Conservation (phyloP, 768 basidiomycete genomes). For the Suillus luteus region DNA sequence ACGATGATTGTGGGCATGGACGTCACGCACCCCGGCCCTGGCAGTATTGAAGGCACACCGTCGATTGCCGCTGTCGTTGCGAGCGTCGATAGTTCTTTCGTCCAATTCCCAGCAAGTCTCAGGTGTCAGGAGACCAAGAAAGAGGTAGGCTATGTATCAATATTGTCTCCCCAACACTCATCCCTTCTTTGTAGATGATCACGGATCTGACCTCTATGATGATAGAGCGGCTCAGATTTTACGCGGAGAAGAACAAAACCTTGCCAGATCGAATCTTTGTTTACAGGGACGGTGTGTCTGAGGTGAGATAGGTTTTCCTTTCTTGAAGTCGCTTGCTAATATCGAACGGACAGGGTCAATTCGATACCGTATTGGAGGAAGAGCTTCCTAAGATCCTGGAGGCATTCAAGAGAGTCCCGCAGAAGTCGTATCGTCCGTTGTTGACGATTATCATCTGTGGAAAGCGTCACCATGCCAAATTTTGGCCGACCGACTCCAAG, state of each 20-base stretch:
- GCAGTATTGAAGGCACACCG: slow-evolving; percentile 68
- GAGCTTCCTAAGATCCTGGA: slow-evolving; percentile 65
- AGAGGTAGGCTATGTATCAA: slow-evolving; percentile 21
- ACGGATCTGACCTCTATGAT: slow-evolving; percentile 67
- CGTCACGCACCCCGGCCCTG: slow-evolving; percentile 78
- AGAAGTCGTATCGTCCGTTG: slow-evolving; percentile 55
- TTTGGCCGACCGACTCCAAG: slow-evolving; percentile 54
- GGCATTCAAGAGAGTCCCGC: slow-evolving; percentile 52
- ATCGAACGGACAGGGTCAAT: slow-evolving; percentile 60
- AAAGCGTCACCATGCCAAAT: slow-evolving; percentile 61
- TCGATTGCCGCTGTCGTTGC: slow-evolving; percentile 86
- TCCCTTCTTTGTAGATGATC: slow-evolving; percentile 59
- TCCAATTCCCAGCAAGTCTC: slow-evolving; percentile 77
- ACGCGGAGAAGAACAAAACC: slow-evolving; percentile 51
- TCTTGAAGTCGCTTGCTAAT: neutral
- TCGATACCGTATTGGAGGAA: slow-evolving; percentile 54
- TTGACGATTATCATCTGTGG: slow-evolving; percentile 81
- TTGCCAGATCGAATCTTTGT: slow-evolving; percentile 72
- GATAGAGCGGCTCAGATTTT: slow-evolving; percentile 64
- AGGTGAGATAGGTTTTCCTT: slow-evolving; percentile 45
- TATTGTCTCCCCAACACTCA: neutral
- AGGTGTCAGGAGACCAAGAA: slow-evolving; percentile 53
- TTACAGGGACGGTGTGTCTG: slow-evolving; percentile 83
- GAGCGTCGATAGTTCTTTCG: slow-evolving; percentile 66
- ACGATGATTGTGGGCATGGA: slow-evolving; percentile 90